Percentiles rank a stretch among this genome's conserved stretches.
Evolutionary conservation across 345 rosid genomes (phyloP).

Genomic region (Syzygium aromaticum): DNA sequence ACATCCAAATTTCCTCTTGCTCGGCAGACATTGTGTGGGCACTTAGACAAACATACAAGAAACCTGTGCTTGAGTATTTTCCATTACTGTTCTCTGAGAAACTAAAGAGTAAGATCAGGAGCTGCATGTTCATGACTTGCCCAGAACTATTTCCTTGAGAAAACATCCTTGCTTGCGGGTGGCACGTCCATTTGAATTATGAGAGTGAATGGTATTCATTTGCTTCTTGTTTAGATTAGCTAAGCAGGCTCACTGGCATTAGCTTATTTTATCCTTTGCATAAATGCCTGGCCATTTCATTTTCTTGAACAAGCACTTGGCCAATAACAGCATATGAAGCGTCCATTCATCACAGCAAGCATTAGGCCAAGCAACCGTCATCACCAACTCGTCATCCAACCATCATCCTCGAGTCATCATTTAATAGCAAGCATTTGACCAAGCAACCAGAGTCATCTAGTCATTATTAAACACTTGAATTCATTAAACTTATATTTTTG

Average conservation of each 20-base stretch:
- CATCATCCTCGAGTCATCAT: neutral
- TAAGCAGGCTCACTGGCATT: neutral
- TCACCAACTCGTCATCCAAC: neutral
- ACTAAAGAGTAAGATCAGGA: neutral
- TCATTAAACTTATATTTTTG: neutral
- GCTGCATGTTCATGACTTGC: neutral
- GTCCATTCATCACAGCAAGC: neutral
- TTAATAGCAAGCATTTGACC: neutral
- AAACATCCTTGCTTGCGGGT: neutral
- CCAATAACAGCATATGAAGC: neutral
- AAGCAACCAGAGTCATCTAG: neutral
- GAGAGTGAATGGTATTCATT: fast-evolving
- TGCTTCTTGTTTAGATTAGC: neutral
- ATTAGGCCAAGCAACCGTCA: neutral
- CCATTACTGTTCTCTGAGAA: neutral
- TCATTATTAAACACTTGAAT: neutral
- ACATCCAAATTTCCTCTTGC: neutral
- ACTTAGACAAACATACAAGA: neutral
- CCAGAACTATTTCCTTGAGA: neutral
- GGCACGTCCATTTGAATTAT: neutral
- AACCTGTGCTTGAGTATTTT: neutral
- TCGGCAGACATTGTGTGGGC: neutral
- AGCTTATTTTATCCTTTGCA: neutral
- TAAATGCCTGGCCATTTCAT: neutral
- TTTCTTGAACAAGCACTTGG: neutral